phyloP scores from a whole-genome alignment of 345 rosid genomes.

The Corchorus capsularis region DNA sequence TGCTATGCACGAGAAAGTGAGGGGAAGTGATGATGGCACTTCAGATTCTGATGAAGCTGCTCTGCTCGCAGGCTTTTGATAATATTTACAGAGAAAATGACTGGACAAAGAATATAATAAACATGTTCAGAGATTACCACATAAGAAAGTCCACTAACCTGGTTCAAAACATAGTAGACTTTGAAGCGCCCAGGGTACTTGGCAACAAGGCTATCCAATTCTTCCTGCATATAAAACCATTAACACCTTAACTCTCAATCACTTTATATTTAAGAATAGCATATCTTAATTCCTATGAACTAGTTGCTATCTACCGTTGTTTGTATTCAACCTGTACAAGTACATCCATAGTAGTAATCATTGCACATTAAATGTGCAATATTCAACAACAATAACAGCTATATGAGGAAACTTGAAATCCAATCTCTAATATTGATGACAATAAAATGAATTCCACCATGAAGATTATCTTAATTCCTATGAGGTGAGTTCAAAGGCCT shows the following conservation, averaged over 20 bases:
- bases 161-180: constrained; percentile 83
- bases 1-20: background rate
- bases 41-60: background rate
- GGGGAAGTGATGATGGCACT: background rate
- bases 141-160: constrained; percentile 49
- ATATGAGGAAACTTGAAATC: background rate
- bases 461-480: background rate
- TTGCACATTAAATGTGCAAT: background rate
- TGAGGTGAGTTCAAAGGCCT: background rate
- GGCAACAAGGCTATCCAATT: constrained; percentile 72
- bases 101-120: background rate
- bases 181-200: constrained; percentile 68
- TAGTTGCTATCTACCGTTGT: background rate
- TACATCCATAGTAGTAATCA: background rate
- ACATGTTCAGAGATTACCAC: background rate
- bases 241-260: background rate
- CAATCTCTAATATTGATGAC: background rate
- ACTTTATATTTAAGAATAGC: constrained; percentile 2
- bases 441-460: background rate
- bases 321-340: background rate
- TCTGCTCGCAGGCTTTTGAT: background rate
- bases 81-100: background rate
- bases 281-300: background rate
- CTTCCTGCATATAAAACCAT: constrained; percentile 57
- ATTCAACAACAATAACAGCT: background rate